phyloP scores from a whole-genome alignment of 768 basidiomycete species.

The Kwoniella pini region DNA sequence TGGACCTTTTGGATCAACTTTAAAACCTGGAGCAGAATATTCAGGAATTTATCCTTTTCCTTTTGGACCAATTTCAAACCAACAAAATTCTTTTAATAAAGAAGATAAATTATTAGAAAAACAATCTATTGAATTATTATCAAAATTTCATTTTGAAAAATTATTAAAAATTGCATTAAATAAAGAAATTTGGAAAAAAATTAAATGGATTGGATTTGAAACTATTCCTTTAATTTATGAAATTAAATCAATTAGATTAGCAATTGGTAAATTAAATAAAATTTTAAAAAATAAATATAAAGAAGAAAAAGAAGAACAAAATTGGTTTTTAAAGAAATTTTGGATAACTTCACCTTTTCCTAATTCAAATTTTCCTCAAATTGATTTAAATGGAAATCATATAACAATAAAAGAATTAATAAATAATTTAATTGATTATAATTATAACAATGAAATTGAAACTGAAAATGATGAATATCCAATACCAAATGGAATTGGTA shows the following conservation, averaged over 20 bases:
- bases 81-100: constrained; percentile 21
- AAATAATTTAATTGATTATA: constrained; percentile 4
- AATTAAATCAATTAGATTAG: constrained; percentile 65
- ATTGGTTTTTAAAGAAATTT: constrained; percentile 63
- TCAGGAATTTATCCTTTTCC: constrained; percentile 74
- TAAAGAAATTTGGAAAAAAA: constrained; percentile 59
- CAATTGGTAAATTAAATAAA: constrained; percentile 58
- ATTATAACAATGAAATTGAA: constrained; percentile 6
- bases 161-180: constrained; percentile 62
- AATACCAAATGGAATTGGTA: constrained; percentile 64
- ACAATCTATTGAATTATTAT: constrained; percentile 57
- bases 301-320: neutral
- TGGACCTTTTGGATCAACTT: constrained; percentile 72
- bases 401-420: constrained; percentile 19
- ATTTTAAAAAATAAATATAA: constrained; percentile 1
- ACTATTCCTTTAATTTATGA: constrained; percentile 71
- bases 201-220: constrained; percentile 75
- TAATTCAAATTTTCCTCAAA: constrained; percentile 30
- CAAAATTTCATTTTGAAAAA: constrained; percentile 66
- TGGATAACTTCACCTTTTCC: constrained; percentile 73
- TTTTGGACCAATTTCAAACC: constrained; percentile 60
- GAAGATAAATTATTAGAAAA: constrained; percentile 7
- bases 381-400: neutral
- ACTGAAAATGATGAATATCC: no score
- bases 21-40: constrained; percentile 67